Percentiles rank a stretch among this genome's conserved stretches.
phyloP scores from a whole-genome alignment of 2,329 filamentous ascomycete species.

The Colletotrichum sp. region DNA sequence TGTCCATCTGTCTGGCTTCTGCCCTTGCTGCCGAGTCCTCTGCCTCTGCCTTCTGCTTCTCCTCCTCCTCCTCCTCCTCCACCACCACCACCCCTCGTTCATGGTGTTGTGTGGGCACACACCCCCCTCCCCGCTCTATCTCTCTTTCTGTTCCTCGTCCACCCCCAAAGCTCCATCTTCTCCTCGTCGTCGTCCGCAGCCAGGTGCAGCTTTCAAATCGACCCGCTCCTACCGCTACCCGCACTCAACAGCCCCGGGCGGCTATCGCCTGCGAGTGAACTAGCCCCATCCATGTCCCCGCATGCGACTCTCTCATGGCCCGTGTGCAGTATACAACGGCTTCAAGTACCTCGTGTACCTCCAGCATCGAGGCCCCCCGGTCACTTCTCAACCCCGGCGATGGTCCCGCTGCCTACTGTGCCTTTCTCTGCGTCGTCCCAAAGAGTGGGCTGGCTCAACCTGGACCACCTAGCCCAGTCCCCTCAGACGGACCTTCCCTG shows the following conservation, averaged over 20 bases:
- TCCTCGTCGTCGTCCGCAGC: neutral
- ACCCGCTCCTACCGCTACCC: slow-evolving; percentile 16
- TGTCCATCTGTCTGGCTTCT: neutral
- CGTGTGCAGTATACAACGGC: slow-evolving; percentile 3
- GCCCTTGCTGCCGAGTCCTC: neutral
- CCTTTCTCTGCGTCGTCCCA: slow-evolving; percentile 1
- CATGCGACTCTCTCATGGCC: slow-evolving; percentile 9
- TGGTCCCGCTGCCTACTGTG: slow-evolving; percentile 1
- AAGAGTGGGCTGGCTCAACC: slow-evolving; percentile 7
- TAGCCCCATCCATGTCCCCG: slow-evolving; percentile 14
- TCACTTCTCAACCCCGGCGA: slow-evolving; percentile 1
- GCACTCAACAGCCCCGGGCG: slow-evolving; percentile 19
- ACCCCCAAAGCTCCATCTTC: neutral
- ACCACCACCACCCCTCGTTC: neutral
- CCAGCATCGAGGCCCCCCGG: neutral
- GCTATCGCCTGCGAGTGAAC: slow-evolving; percentile 22
- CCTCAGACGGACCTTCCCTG: slow-evolving; percentile 5
- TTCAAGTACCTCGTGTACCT: slow-evolving; percentile 17
- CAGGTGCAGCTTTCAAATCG: slow-evolving; percentile 1
- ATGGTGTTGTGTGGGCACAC: slow-evolving; percentile 1
- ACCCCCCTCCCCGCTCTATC: neutral
- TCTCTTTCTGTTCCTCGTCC: neutral
- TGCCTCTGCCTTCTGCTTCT: neutral
- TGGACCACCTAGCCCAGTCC: neutral
- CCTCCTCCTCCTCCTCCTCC: neutral